These are phyloP conservation scores for Allium sativum DNA, from an alignment of 106 monocot genomes.

Conservation along the genomic window DNA sequence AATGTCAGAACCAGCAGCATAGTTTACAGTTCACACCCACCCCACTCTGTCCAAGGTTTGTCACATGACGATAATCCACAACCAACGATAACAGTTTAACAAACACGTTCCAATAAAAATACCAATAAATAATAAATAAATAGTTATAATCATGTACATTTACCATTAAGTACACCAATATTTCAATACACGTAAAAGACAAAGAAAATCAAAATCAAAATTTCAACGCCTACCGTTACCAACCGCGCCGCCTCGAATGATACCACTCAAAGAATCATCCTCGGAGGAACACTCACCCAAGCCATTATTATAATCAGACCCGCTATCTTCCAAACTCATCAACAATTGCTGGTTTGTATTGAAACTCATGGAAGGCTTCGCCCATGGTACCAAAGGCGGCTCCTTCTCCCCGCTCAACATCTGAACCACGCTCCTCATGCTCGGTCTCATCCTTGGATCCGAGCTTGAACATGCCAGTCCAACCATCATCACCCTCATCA, in stretches of 20 bases:
- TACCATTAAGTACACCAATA: too few species aligned
- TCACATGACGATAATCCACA: too few species aligned
- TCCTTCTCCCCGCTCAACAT: conserved; percentile 73
- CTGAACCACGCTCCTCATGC: conserved; percentile 78
- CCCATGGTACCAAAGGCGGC: conserved; percentile 55
- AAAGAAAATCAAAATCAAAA: too few species aligned
- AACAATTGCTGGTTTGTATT: conserved; percentile 57
- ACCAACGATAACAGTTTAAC: too few species aligned
- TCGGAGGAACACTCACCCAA: conserved; percentile 41
- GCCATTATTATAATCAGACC: conserved; percentile 76
- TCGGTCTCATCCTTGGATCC: conserved; percentile 52
- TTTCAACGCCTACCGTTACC: neutral
- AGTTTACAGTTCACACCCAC: too few species aligned
- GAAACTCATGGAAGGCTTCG: conserved; percentile 67
- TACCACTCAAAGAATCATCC: conserved; percentile 23
- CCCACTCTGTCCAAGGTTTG: too few species aligned
- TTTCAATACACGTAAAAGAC: too few species aligned
- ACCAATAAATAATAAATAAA: too few species aligned
- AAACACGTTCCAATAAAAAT: too few species aligned
- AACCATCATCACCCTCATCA: conserved; percentile 44
- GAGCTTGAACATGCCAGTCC: conserved; percentile 85
- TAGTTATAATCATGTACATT: too few species aligned
- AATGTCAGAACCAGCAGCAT: too few species aligned
- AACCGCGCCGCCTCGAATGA: conserved; percentile 24
- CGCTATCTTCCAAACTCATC: conserved; percentile 75